These are phyloP conservation scores for Boletellus ananiceps DNA, from an alignment of 768 basidiomycete genomes.

Conservation along the genomic window DNA sequence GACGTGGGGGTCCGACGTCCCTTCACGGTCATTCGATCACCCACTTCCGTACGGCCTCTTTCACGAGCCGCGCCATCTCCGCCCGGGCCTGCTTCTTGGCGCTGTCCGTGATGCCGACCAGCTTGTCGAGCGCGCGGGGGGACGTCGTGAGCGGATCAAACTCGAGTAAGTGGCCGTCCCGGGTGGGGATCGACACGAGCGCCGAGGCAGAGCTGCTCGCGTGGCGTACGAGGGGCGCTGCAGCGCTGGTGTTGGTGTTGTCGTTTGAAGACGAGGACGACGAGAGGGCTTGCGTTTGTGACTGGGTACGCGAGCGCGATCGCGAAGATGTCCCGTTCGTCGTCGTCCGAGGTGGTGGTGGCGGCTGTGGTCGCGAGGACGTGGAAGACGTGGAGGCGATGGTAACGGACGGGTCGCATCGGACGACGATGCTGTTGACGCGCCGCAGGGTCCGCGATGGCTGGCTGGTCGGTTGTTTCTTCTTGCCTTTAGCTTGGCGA, in stretches of 20 bases:
- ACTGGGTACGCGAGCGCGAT: slow-evolving; percentile 44
- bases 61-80: slow-evolving; percentile 69
- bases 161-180: slow-evolving; percentile 76
- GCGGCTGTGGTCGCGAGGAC: slow-evolving; percentile 21
- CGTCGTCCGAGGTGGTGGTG: slow-evolving; percentile 8
- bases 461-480: slow-evolving; percentile 12
- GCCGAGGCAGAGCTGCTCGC: slow-evolving; percentile 40
- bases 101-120: slow-evolving; percentile 74
- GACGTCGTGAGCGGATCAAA: slow-evolving; percentile 80
- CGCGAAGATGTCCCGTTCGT: slow-evolving; percentile 13
- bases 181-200: slow-evolving; percentile 72
- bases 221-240: no score
- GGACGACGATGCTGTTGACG: slow-evolving; percentile 59
- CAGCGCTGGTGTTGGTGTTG: no score
- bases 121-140: slow-evolving; percentile 64
- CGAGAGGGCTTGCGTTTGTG: slow-evolving; percentile 38
- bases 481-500: slow-evolving; percentile 21
- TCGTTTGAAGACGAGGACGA: no score
- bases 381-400: slow-evolving; percentile 19
- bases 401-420: slow-evolving; percentile 50
- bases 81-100: slow-evolving; percentile 79
- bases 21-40: slow-evolving; percentile 39
- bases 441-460: slow-evolving; percentile 28
- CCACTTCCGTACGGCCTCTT: slow-evolving; percentile 75
- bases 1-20: no score